phyloP scores from a whole-genome alignment of 2,329 filamentous ascomycete genomes.

The Fusarium sarcochroum region DNA sequence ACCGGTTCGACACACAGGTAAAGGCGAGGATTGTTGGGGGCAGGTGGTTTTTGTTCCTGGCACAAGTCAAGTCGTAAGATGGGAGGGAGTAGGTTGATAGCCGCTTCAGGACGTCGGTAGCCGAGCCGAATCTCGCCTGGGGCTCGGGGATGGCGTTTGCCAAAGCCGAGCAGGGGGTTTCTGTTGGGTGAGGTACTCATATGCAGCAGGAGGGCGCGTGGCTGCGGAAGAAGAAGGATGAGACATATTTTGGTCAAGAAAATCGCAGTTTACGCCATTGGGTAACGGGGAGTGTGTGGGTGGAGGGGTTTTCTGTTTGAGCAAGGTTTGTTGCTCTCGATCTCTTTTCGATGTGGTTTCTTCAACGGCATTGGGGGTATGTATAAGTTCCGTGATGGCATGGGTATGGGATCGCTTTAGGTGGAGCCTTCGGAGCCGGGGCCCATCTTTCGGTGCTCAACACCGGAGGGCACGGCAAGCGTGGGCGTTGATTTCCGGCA shows the following conservation, averaged over 20 bases:
- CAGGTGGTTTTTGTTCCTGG: conserved; percentile 45
- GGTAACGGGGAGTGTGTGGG: conserved; percentile 9
- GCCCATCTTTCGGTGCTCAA: conserved; percentile 31
- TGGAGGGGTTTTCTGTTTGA: conserved; percentile 18
- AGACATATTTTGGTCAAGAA: conserved; percentile 44
- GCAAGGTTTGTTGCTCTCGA: conserved; percentile 26
- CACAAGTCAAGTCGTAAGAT: conserved; percentile 38
- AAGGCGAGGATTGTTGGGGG: conserved; percentile 39
- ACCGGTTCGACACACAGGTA: conserved; percentile 30
- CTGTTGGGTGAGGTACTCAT: conserved; percentile 11
- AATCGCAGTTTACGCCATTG: conserved; percentile 34
- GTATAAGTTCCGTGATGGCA: conserved; percentile 1
- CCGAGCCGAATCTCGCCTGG: conserved; percentile 45
- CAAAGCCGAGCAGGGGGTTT: conserved; percentile 41
- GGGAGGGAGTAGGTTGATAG: conserved; percentile 31
- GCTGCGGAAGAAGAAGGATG: conserved; percentile 25
- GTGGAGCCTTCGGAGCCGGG: conserved; percentile 38
- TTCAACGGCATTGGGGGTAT: conserved; percentile 22
- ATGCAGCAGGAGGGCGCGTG: conserved; percentile 32
- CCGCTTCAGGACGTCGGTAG: conserved; percentile 44
- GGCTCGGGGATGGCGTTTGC: conserved; percentile 41
- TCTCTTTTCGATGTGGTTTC: conserved; percentile 11
- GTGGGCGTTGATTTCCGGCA: background rate
- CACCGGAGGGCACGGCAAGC: conserved; percentile 30
- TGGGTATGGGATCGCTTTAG: conserved; percentile 4